Conservation (phyloP, 2,329 filamentous ascomycete genomes). For the Fusarium sp. region DNA sequence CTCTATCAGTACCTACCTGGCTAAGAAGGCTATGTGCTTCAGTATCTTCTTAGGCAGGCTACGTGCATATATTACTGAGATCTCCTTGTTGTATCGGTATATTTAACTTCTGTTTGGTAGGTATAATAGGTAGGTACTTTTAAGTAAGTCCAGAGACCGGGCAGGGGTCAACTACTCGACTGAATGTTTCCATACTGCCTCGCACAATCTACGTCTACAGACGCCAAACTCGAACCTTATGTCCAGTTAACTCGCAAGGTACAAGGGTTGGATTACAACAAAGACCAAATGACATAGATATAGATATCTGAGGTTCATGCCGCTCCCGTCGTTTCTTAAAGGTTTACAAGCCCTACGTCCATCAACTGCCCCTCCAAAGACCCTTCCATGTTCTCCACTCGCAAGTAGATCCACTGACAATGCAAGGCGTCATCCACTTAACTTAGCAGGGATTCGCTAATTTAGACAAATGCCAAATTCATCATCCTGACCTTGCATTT, state of each 20-base stretch:
- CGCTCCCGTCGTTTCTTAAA: not conserved
- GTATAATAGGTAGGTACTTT: not conserved
- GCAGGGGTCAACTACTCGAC: not conserved
- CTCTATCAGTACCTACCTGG: not conserved
- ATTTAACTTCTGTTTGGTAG: not conserved
- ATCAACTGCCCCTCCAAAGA: slow-evolving; percentile 26
- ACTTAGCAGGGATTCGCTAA: slow-evolving; percentile 29
- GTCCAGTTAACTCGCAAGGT: not conserved
- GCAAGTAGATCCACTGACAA: slow-evolving; percentile 19
- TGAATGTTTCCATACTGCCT: not conserved
- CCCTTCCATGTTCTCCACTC: slow-evolving; percentile 20
- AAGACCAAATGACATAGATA: not conserved
- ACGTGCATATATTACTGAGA: not conserved
- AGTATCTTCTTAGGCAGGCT: not conserved
- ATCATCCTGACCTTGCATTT: slow-evolving; percentile 20
- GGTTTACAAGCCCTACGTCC: slow-evolving; percentile 12
- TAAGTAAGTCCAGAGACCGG: not conserved
- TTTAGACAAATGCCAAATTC: slow-evolving; percentile 37
- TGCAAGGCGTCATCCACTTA: slow-evolving; percentile 37
- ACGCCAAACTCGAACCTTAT: not conserved
- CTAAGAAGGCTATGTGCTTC: not conserved
- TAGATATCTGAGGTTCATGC: not conserved
- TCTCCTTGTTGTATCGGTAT: not conserved
- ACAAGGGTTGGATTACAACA: not conserved
- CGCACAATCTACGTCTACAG: no score